phyloP scores from a whole-genome alignment of 164 flowering plant genomes.

The Hamamelis virginiana region DNA sequence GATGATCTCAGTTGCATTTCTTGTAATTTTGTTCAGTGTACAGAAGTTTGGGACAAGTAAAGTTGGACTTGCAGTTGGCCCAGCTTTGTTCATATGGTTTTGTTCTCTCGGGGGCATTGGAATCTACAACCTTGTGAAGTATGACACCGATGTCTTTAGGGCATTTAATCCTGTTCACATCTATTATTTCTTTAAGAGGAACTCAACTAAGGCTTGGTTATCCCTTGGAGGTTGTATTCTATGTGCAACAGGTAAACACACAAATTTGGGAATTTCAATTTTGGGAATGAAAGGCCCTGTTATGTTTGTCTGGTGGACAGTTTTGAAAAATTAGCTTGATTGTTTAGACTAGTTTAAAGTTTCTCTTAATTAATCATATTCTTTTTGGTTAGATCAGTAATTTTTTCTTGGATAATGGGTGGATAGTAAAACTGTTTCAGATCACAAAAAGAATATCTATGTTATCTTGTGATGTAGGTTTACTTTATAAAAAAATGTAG shows the following conservation, averaged over 20 bases:
- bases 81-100: constrained; percentile 95
- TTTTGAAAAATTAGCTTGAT: background rate
- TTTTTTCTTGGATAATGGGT: too few species aligned
- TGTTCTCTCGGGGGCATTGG: constrained; percentile 92
- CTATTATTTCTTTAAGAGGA: constrained; percentile 86
- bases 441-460: too few species aligned
- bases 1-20: constrained; percentile 92
- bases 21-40: constrained; percentile 83
- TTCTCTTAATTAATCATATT: background rate
- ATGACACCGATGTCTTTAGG: constrained; percentile 70
- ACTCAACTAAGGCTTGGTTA: constrained; percentile 84
- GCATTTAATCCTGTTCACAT: constrained; percentile 95
- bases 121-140: constrained; percentile 82
- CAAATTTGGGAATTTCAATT: background rate
- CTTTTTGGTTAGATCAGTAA: too few species aligned
- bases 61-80: constrained; percentile 94
- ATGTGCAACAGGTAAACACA: constrained; percentile 80
- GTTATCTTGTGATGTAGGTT: too few species aligned
- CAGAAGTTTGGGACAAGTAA: constrained; percentile 98
- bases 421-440: too few species aligned
- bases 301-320: background rate
- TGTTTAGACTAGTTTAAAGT: background rate
- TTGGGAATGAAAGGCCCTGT: background rate
- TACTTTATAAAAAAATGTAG: too few species aligned
- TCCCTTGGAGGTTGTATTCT: constrained; percentile 96